Evolutionary conservation across 805 yeast genomes (phyloP).

Genomic region (Starmera dryadoides): DNA sequence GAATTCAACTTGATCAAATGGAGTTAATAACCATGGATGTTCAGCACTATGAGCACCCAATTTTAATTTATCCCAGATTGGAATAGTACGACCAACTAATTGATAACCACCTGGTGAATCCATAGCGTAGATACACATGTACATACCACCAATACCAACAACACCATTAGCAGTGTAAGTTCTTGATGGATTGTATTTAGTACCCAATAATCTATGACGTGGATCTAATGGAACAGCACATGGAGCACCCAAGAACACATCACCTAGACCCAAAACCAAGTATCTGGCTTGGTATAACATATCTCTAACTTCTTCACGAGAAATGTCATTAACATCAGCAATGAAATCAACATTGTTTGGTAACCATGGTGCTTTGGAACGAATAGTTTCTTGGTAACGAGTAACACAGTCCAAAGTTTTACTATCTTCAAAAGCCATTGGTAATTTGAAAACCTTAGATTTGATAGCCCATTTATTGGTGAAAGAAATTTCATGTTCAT

Average conservation of each 20-base stretch:
- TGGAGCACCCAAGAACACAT: conserved; percentile 96
- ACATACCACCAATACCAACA: conserved; percentile 97
- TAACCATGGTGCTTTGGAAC: conserved; percentile 93
- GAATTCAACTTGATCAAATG: conserved; percentile 92
- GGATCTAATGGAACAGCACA: conserved; percentile 98
- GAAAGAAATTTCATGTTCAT: conserved; percentile 68
- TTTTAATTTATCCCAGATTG: conserved; percentile 93
- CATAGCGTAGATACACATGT: conserved; percentile 98
- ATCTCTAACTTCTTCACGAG: conserved; percentile 68
- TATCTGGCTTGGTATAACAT: conserved; percentile 86
- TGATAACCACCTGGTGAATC: conserved; percentile 96
- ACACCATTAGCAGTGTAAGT: conserved; percentile 95
- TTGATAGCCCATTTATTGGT: conserved; percentile 80
- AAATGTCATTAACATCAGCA: conserved; percentile 79
- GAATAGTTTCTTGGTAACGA: conserved; percentile 88
- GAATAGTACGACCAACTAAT: conserved; percentile 91
- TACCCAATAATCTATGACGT: conserved; percentile 84
- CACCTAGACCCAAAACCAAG: conserved; percentile 92
- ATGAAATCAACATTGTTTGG: conserved; percentile 96
- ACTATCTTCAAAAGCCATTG: conserved; percentile 95
- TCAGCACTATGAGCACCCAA: conserved; percentile 57
- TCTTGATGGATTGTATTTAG: conserved; percentile 94
- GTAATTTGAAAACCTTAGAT: conserved; percentile 76
- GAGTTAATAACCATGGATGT: conserved; percentile 85
- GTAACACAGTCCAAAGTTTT: conserved; percentile 84